Base-by-base conservation (phyloP, 2,329 filamentous ascomycete genomes). In the Fusarium humuli region DNA sequence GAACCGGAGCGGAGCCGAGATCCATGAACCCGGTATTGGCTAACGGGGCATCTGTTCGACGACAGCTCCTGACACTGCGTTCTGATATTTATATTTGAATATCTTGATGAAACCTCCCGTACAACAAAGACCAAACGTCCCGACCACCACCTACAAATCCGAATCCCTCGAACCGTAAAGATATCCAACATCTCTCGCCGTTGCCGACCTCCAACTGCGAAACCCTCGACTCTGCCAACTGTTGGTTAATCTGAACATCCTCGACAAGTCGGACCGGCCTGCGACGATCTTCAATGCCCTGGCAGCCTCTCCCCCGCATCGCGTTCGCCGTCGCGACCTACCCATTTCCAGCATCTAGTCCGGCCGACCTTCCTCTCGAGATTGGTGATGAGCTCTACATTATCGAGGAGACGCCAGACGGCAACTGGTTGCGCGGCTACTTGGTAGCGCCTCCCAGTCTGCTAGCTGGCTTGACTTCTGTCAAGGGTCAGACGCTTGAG, bases 361-460 rank as follows among this genome's bases (percentile, higher is more conserved):
- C 94, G 57, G 93, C 94, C 79, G 96, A 99, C 81, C 90, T 99
- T 22, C 96, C 97, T 12, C 91, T 99, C 79, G 94, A 99, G 81
- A 93, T 99, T 70, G 96, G 96, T 79, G 96, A 99, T 87, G 96
- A 99, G 82, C 86, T 99, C 71, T 99, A 99, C 83, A 97, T 99
- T 73, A 98, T 99, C 78, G 95, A 98, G 82, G 94, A 98, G 82
- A 97, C 95, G 41, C 92, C 94, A 23, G 90, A 97, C 81, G 93
- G 92, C 76, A 89, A 93, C 79, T 99, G 96, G 97, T 92, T 95
- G 81, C 91, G 96, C 57, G 96, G 96, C 63, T 99, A 99, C 81
- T 87, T 99, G 65, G 92, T 99, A 73, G 94, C 96, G 69, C 95
- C 96, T 55, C 96, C 96, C 22, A 97, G 94, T 74, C 84, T 99